Conservation (phyloP, 2,329 filamentous ascomycete species). For the Ceratocystis huliohia region DNA sequence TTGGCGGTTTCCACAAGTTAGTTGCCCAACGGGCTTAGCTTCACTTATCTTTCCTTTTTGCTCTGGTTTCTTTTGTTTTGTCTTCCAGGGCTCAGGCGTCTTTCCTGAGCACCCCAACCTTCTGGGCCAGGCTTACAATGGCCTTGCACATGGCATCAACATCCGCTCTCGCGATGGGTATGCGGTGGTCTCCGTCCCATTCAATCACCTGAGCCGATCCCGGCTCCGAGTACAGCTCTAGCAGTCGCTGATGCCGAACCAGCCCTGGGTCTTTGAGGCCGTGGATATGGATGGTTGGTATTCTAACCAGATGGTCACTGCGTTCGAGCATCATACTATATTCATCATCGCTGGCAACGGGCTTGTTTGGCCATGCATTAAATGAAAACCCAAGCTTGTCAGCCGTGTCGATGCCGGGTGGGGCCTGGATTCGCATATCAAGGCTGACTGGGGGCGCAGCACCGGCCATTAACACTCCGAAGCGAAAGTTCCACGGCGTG, state of each 20-base stretch:
- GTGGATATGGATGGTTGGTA: slow-evolving; percentile 58
- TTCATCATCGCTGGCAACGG: background rate
- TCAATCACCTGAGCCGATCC: slow-evolving; percentile 47
- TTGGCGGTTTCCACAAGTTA: background rate
- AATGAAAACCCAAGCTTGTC: slow-evolving; percentile 29
- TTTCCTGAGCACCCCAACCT: slow-evolving; percentile 11
- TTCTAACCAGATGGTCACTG: slow-evolving; percentile 35
- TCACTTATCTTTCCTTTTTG: background rate
- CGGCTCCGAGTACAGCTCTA: slow-evolving; percentile 46
- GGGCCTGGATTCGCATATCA: slow-evolving; percentile 28
- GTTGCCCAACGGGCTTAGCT: background rate
- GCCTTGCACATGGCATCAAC: slow-evolving; percentile 44
- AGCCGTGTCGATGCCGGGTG: slow-evolving; percentile 23
- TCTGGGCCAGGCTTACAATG: slow-evolving; percentile 38
- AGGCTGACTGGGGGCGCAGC: slow-evolving; percentile 46
- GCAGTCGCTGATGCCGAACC: slow-evolving; percentile 42
- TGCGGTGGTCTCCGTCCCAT: slow-evolving; percentile 60
- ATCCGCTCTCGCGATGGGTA: slow-evolving; percentile 56
- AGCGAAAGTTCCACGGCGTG: slow-evolving; percentile 37
- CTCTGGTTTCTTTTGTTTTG: background rate
- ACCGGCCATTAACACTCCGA: slow-evolving; percentile 50
- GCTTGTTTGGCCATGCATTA: slow-evolving; percentile 31
- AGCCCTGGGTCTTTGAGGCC: slow-evolving; percentile 49
- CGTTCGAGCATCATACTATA: slow-evolving; percentile 28
- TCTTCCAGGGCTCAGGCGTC: background rate